These are phyloP conservation scores for Phytophthora aleatoria DNA, from an alignment of 352 stramenopile species.

Conservation along the genomic window DNA sequence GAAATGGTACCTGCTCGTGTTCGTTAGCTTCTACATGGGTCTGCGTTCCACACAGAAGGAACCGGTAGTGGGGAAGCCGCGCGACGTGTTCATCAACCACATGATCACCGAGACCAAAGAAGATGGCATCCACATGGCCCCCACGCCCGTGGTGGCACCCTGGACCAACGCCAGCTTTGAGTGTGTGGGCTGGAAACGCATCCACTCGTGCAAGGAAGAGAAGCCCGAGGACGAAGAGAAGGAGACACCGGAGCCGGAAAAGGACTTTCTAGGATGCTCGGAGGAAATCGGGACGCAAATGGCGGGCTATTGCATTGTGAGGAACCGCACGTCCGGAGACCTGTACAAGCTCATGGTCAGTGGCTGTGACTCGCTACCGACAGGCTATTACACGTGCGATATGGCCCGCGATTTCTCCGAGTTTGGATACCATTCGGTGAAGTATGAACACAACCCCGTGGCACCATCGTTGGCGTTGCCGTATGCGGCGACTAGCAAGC, in stretches of 20 bases:
- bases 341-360: slow-evolving; percentile 86
- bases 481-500: slow-evolving; percentile 44
- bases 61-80: slow-evolving; percentile 60
- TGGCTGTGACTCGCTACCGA: slow-evolving; percentile 70
- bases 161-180: slow-evolving; percentile 86
- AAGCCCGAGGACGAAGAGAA: slow-evolving; percentile 45
- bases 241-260: slow-evolving; percentile 56
- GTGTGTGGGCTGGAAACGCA: slow-evolving; percentile 86
- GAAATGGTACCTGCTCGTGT: slow-evolving; percentile 64
- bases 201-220: slow-evolving; percentile 67
- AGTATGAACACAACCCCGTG: slow-evolving; percentile 73
- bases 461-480: slow-evolving; percentile 72
- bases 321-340: slow-evolving; percentile 82
- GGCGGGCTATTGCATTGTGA: slow-evolving; percentile 84
- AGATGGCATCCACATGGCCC: slow-evolving; percentile 61
- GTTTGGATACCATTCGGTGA: slow-evolving; percentile 69
- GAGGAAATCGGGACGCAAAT: slow-evolving; percentile 73
- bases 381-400: slow-evolving; percentile 76
- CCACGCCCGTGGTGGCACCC: slow-evolving; percentile 53
- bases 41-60: slow-evolving; percentile 61
- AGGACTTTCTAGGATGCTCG: slow-evolving; percentile 74
- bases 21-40: slow-evolving; percentile 56
- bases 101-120: slow-evolving; percentile 72
- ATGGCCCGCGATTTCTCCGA: slow-evolving; percentile 87
- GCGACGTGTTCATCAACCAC: slow-evolving; percentile 77